Evolutionary conservation across 164 flowering plant species (phyloP).

Genomic region (Liriodendron chinense): DNA sequence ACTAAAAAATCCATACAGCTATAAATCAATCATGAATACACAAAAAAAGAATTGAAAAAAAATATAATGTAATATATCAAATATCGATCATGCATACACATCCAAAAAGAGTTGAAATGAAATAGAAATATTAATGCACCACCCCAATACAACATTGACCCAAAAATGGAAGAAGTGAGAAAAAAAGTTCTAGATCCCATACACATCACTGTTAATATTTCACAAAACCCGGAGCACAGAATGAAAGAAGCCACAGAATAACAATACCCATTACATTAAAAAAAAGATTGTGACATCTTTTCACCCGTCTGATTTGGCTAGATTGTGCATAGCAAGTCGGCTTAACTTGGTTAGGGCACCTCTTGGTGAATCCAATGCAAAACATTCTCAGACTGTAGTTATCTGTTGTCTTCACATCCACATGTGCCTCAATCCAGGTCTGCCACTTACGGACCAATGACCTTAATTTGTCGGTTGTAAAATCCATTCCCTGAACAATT

Average conservation of each 20-base stretch:
- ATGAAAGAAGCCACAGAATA: neutral
- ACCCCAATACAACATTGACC: neutral
- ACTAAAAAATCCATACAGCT: neutral
- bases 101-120: neutral
- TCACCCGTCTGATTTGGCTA: slow-evolving; percentile 35
- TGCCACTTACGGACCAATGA: too few species aligned
- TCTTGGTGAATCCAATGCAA: too few species aligned
- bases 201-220: neutral
- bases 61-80: neutral
- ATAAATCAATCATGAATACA: neutral
- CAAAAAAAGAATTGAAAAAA: neutral
- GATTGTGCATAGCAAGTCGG: slow-evolving; percentile 35
- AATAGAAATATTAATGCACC: neutral
- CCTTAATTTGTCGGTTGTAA: too few species aligned
- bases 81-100: neutral
- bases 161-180: too few species aligned
- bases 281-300: neutral
- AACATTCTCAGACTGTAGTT: too few species aligned
- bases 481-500: too few species aligned
- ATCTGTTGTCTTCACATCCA: too few species aligned
- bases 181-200: neutral
- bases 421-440: too few species aligned
- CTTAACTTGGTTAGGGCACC: slow-evolving; percentile 38
- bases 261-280: neutral
- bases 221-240: neutral